phyloP scores from a whole-genome alignment of 495 filamentous ascomycete species.

The Pyronema domesticum region DNA sequence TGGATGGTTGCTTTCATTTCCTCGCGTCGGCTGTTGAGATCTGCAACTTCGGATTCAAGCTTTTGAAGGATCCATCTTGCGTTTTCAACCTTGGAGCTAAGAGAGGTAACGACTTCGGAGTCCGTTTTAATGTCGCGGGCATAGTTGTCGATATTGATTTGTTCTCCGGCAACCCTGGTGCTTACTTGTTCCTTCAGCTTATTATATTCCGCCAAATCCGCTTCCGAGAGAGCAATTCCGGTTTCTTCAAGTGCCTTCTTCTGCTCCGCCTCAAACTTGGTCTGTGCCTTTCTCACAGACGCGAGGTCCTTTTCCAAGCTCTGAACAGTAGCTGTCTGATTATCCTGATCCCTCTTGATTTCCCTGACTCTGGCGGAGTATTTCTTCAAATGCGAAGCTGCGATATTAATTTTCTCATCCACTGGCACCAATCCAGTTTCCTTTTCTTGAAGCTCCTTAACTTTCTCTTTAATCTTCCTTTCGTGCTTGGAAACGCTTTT shows the following conservation, averaged over 20 bases:
- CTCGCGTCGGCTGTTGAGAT: slow-evolving; percentile 48
- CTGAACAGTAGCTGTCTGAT: slow-evolving; percentile 44
- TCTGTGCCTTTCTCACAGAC: slow-evolving; percentile 76
- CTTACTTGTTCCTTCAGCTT: slow-evolving; percentile 71
- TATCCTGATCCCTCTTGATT: slow-evolving; percentile 57
- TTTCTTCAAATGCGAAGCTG: slow-evolving; percentile 47
- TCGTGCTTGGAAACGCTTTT: slow-evolving; percentile 68
- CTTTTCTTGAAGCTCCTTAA: slow-evolving; percentile 74
- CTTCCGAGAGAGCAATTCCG: slow-evolving; percentile 67
- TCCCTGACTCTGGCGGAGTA: slow-evolving; percentile 47
- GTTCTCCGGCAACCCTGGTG: slow-evolving; percentile 62
- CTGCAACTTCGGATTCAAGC: slow-evolving; percentile 51
- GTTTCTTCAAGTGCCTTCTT: slow-evolving; percentile 63
- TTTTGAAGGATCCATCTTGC: slow-evolving; percentile 54
- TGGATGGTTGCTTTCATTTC: slow-evolving; percentile 42
- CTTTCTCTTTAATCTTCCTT: slow-evolving; percentile 61
- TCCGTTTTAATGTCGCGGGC: slow-evolving; percentile 74
- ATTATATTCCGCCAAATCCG: slow-evolving; percentile 80
- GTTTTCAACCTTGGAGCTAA: slow-evolving; percentile 69
- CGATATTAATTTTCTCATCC: slow-evolving; percentile 81
- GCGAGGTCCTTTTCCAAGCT: slow-evolving; percentile 61
- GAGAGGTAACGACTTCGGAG: slow-evolving; percentile 65
- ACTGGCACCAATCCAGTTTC: slow-evolving; percentile 75
- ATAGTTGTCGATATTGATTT: slow-evolving; percentile 67
- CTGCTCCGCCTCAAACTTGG: slow-evolving; percentile 77